phyloP scores from a whole-genome alignment of 305 asterid species.

The Solanum hybrid region DNA sequence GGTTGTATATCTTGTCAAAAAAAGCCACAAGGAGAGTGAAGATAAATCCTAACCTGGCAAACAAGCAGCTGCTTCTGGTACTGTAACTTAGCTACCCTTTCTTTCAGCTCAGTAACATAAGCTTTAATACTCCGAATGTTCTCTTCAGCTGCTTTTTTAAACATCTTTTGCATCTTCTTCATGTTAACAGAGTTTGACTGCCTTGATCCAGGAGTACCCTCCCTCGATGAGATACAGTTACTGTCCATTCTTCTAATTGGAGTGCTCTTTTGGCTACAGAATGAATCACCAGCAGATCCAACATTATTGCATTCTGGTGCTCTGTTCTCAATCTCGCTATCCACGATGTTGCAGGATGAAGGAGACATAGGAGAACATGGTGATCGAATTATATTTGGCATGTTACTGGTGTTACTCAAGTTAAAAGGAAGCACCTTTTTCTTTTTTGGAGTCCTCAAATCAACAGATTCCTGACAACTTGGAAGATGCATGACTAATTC shows the following conservation, averaged over 20 bases:
- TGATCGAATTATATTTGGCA: constrained; percentile 58
- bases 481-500: constrained; percentile 48
- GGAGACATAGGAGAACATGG: constrained; percentile 65
- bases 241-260: constrained; percentile 27
- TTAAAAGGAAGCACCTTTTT: constrained; percentile 61
- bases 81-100: constrained; percentile 89
- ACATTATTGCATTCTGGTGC: constrained; percentile 36
- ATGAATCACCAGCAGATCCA: constrained; percentile 15
- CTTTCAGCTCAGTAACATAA: constrained; percentile 86
- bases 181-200: constrained; percentile 55
- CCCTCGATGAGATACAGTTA: constrained; percentile 29
- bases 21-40: background rate
- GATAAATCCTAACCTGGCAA: constrained; percentile 53
- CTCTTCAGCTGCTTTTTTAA: constrained; percentile 86
- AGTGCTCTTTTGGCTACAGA: constrained; percentile 21
- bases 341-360: constrained; percentile 38
- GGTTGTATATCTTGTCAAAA: background rate
- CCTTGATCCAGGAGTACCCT: constrained; percentile 35
- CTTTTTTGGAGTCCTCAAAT: constrained; percentile 39
- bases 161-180: constrained; percentile 84
- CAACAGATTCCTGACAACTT: constrained; percentile 44
- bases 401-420: constrained; percentile 59
- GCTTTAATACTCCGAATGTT: constrained; percentile 72
- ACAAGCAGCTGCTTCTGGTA: constrained; percentile 95
- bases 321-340: constrained; percentile 43